Evolutionary conservation across 345 rosid species (phyloP).

Genomic region (Trapa incisa): DNA sequence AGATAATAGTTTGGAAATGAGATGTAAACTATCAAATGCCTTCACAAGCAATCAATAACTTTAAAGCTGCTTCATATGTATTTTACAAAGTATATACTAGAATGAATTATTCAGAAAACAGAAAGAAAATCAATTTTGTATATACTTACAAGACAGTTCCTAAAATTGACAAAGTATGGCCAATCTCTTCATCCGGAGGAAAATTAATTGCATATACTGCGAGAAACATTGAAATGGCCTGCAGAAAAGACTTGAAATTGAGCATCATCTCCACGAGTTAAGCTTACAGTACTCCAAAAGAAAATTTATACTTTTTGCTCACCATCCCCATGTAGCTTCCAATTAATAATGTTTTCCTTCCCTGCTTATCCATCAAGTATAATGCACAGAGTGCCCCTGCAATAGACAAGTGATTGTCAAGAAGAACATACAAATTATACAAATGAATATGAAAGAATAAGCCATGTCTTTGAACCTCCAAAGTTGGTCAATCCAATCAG

Average conservation of each 20-base stretch:
- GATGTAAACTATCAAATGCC: background rate
- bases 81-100: too few relatives aligned
- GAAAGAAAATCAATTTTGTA: background rate
- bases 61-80: background rate
- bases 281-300: background rate
- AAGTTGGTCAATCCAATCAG: conserved; percentile 57
- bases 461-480: conserved; percentile 33
- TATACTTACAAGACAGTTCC: conserved; percentile 59
- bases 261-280: background rate
- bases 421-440: background rate
- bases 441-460: background rate
- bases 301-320: conserved; percentile 10
- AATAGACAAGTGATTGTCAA: conserved; percentile 4
- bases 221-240: conserved; percentile 65
- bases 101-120: too few relatives aligned
- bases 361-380: conserved; percentile 57
- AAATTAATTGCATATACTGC: conserved; percentile 37
- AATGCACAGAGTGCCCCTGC: conserved; percentile 55
- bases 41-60: background rate
- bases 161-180: conserved; percentile 50
- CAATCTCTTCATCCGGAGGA: conserved; percentile 47
- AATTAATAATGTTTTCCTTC: conserved; percentile 50
- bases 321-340: conserved; percentile 78
- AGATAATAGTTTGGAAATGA: background rate
- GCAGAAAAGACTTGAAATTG: conserved; percentile 15